Conservation (phyloP, 2,329 filamentous ascomycete species). For the Neofusicoccum ribis region DNA sequence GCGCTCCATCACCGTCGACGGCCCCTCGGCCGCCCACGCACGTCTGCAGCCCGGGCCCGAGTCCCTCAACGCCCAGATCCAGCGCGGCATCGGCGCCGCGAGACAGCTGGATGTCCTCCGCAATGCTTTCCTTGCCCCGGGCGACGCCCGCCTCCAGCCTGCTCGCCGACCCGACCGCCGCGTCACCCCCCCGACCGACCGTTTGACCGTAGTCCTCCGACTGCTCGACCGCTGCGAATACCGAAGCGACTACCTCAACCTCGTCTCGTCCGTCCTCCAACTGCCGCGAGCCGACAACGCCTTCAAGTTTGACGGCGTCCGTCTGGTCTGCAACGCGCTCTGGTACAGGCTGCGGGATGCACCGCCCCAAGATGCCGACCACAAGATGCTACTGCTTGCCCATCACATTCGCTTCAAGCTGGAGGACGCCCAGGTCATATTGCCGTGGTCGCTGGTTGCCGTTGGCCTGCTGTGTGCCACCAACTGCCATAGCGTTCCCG, state of each 20-base stretch:
- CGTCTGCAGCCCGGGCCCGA: neutral
- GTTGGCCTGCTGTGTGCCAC: neutral
- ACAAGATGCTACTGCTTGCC: neutral
- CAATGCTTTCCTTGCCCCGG: neutral
- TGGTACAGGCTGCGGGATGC: neutral
- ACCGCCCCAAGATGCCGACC: neutral
- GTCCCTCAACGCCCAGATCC: neutral
- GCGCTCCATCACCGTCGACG: neutral
- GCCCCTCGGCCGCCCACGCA: neutral
- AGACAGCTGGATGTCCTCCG: neutral
- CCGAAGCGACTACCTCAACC: neutral
- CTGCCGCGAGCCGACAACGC: neutral
- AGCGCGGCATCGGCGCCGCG: neutral
- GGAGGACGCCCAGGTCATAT: neutral
- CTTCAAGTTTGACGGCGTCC: neutral
- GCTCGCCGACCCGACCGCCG: neutral
- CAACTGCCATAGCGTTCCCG: neutral
- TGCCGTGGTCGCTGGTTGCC: neutral
- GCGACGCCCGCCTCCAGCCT: neutral
- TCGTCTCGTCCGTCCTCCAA: neutral
- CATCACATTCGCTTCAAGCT: slow-evolving; percentile 10
- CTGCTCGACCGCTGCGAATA: neutral
- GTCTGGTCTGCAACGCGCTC: neutral
- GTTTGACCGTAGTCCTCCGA: neutral
- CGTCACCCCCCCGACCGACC: neutral